A percentile compares a stretch with the other conserved stretches of the same genome.
Evolutionary conservation across 1,284 basidiomycete species (phyloP).

Genomic region (Jaminaea rosea): DNA sequence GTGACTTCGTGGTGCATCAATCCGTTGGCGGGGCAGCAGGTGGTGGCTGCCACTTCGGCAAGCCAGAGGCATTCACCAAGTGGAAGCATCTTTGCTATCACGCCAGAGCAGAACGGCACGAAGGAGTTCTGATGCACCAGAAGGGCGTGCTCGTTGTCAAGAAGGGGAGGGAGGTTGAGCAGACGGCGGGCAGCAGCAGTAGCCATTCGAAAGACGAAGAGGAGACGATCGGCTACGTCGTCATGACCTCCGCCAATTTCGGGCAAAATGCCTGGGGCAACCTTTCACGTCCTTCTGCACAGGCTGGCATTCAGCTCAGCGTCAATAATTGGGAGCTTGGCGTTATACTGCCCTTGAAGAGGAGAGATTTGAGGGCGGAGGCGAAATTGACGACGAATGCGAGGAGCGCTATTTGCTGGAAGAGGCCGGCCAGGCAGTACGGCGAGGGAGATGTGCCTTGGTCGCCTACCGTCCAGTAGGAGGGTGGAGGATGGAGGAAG

Average conservation of each 20-base stretch:
- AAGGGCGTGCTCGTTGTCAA: constrained; percentile 30
- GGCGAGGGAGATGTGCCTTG: constrained; percentile 19
- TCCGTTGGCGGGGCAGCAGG: constrained; percentile 25
- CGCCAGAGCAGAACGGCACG: background rate
- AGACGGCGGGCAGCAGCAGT: background rate
- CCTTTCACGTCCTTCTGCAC: constrained; percentile 7
- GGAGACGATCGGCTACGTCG: constrained; percentile 30
- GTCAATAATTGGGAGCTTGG: constrained; percentile 40
- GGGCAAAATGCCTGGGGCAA: constrained; percentile 43
- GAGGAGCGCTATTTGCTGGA: constrained; percentile 22
- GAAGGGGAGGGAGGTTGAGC: background rate
- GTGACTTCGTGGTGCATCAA: constrained; percentile 19
- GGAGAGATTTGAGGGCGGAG: constrained; percentile 12
- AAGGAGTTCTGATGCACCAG: constrained; percentile 38
- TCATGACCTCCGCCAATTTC: constrained; percentile 40
- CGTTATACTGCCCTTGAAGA: constrained; percentile 26
- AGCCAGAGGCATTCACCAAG: constrained; percentile 18
- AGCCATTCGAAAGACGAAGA: background rate
- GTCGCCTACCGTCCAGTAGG: too few relatives aligned
- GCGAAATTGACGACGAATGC: constrained; percentile 9
- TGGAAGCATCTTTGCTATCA: background rate
- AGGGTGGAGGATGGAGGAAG: too few relatives aligned
- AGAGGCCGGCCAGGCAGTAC: constrained; percentile 23
- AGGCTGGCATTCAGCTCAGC: constrained; percentile 15
- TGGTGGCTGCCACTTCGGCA: constrained; percentile 40